Evolutionary conservation across 1,139 yeast genomes (phyloP), one percentile per base, ranked within the genome.

Genomic region (Kodamaea fungicola): DNA sequence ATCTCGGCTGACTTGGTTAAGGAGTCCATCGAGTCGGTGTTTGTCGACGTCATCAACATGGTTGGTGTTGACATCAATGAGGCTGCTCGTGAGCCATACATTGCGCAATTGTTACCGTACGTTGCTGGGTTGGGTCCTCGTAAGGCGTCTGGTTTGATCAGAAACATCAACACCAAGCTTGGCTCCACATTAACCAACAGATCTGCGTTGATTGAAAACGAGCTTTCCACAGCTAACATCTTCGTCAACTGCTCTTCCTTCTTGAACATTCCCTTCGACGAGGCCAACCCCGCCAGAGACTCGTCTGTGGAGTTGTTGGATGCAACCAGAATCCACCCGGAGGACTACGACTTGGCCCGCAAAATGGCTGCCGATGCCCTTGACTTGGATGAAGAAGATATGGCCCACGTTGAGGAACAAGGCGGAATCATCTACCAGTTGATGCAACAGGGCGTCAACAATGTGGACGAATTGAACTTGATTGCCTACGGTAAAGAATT

Each of bases 341-440:
- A 94, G 61, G 98, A 92, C 62, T 92, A 92, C 57, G 96, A 87
- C 43, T 73, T 92, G 50, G 97, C 97, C 2, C 79, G 94, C 40
- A 92, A 92, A 57, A 90, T 92, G 89, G 97, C 97, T 7, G 94
- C 96, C 2, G 98, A 92, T 68, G 97, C 98, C 1, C 72, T 92
- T 46, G 99, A 94, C 54, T 74, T 89, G 47, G 97, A 90, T 54
- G 98, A 94, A 54, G 97, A 90, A 61, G 96, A 90, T 51, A 74
- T 87, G 55, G 87, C 83, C 3, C 94, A 83, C 41, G 70, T 83
- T 43, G 95, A 86, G 50, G 73, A 68, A 43, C 76, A 71, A 46
- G 95, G 95, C 41, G 97, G 95, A 32, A 89, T 90, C 8, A 83
- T 92, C 43, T 83, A 83, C 44, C 83, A 85, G 52, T 72, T 92